Evolutionary conservation across 2,329 filamentous ascomycete species (phyloP), one percentile per base, ranked within the genome.

Genomic region (Ampelomyces quisqualis): DNA sequence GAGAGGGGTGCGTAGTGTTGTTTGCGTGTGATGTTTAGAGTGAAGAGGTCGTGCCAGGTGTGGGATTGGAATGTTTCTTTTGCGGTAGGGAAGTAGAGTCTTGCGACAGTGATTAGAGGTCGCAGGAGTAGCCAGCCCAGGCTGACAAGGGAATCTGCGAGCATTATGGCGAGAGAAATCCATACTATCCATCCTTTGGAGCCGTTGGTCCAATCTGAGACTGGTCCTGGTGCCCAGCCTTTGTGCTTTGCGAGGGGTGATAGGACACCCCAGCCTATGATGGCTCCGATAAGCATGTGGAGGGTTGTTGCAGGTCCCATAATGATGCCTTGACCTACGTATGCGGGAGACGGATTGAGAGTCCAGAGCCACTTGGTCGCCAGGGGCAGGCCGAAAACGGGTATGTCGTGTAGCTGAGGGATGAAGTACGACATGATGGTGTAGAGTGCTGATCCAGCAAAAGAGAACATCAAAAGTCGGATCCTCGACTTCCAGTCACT

Each of bases 181-280:
- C 93, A 98, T 0, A 98, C 88, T 45, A 98, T 97, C 93, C 93
- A 98, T 26, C 91, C 93, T 70, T 97, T 96, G 65, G 89, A 95
- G 7, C 93, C 93, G 11, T 77, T 81, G 44, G 91, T 87, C 93
- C 93, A 98, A 65, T 95, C 87, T 40, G 81, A 78, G 1, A 96
- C 88, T 1, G 83, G 77, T 0, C 90, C 93, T 2, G 90, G 87
- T 7, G 93, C 93, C 93, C 93, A 98, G 2, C 87, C 89, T 55
- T 79, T 81, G 41, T 76, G 72, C 66, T 95, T 96, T 3, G 93
- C 90, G 6, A 97, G 69, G 1, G 93, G 93, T 3, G 90, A 96
- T 1, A 98, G 75, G 5, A 97, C 67, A 0, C 83, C 93, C 93
- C 93, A 98, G 18, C 93, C 93, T 7, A 96, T 61, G 11, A 95